A percentile compares a stretch with the other conserved stretches of the same genome.
Conservation (phyloP, 345 rosid genomes). For the Hirschfeldia incana region DNA sequence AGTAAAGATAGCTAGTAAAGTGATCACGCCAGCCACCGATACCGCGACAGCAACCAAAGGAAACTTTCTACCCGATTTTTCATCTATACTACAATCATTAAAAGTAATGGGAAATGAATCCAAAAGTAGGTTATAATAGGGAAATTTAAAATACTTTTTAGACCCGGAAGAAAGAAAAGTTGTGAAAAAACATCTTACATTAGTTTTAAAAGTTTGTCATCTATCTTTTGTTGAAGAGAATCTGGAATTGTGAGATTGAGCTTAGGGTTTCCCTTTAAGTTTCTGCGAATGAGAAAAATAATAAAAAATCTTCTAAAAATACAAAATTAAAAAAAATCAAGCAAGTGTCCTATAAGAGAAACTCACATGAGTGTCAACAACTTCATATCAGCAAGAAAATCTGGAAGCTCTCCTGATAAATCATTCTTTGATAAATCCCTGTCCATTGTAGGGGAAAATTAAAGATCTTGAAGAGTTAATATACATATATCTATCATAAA, state of each 20-base stretch:
- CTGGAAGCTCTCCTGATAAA: constrained; percentile 54
- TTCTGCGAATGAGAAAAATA: constrained; percentile 9
- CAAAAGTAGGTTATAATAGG: background rate
- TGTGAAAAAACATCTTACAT: constrained; percentile 15
- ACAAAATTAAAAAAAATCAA: background rate
- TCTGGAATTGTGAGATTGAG: constrained; percentile 34
- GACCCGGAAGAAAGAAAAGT: background rate
- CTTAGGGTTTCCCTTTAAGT: constrained; percentile 34
- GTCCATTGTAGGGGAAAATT: constrained; percentile 7
- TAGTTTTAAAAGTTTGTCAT: constrained; percentile 17
- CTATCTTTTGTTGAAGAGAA: constrained; percentile 3
- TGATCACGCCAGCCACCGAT: constrained; percentile 6
- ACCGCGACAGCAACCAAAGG: background rate
- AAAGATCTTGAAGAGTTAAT: background rate
- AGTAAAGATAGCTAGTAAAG: background rate
- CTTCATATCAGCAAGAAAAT: constrained; percentile 45
- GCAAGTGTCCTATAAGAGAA: background rate
- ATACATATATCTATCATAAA: too few species aligned
- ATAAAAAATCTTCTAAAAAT: background rate
- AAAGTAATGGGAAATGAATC: background rate
- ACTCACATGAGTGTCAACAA: constrained; percentile 55
- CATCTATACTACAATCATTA: constrained; percentile 17
- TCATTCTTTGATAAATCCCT: constrained; percentile 65
- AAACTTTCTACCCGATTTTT: background rate
- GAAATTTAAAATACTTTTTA: background rate